Evolutionary conservation across 2,329 filamentous ascomycete species (phyloP).

Genomic region (Tolypocladium ophioglossoides): DNA sequence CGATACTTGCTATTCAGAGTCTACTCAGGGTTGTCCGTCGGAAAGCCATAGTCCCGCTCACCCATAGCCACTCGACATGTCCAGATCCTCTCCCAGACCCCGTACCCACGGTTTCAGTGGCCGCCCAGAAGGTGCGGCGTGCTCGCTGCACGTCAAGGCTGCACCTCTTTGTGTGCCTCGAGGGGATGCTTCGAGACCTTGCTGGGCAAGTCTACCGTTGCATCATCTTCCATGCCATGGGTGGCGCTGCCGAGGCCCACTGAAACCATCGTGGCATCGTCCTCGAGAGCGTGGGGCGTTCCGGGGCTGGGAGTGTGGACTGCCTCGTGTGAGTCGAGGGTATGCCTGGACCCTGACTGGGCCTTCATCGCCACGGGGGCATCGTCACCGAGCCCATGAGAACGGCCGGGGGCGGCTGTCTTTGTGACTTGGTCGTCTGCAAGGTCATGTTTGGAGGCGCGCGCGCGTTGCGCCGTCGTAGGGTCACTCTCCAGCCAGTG

Average conservation of each 20-base stretch:
- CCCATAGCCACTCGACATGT: not conserved
- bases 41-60: not conserved
- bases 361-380: not conserved
- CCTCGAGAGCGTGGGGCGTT: conserved; percentile 1
- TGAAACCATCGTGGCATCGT: conserved; percentile 1
- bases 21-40: not conserved
- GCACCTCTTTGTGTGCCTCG: not conserved
- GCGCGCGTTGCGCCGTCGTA: not conserved
- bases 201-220: not conserved
- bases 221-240: conserved; percentile 2
- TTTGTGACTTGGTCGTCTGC: conserved; percentile 1
- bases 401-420: not conserved
- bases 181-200: not conserved
- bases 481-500: conserved; percentile 5
- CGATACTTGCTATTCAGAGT: not conserved
- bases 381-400: conserved; percentile 4
- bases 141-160: not conserved
- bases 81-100: not conserved
- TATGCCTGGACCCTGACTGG: not conserved
- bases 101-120: not conserved
- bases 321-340: conserved; percentile 2
- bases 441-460: conserved; percentile 1
- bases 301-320: not conserved
- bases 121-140: not conserved
- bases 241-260: not conserved